Evolutionary conservation across 371 early-diverging fungal species (phyloP), one percentile per base, ranked within the genome.

Genomic region (Rhizomucor pusillus): DNA sequence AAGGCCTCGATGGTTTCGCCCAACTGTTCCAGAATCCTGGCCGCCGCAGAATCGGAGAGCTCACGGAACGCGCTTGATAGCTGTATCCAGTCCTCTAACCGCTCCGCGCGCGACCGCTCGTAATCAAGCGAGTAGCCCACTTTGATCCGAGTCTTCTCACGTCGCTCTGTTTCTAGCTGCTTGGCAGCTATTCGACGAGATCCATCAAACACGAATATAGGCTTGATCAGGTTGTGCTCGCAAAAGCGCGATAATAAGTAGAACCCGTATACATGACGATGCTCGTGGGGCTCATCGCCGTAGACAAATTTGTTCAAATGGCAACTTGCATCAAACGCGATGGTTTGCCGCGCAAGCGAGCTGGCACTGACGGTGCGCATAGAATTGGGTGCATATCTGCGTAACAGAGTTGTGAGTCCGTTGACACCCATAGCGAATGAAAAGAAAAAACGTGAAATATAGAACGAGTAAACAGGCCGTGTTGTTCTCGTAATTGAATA

Each of bases 191-290:
- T 52, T 0, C 84, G 69, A 0, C 43, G 35, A 1, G 63, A 49
- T 0, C 81, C 84, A 43, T 85, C 86, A 75, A 85, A 85, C 0
- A 85, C 77, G 65, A 84, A 79, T n/a, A 85, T 68, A 0, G 86
- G 84, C 1, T 50, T 73, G 56, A 85, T 84, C 3, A 63, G 58
- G 50, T 77, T 54, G 6, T 71, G 39, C 14, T 73, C 65, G 25
- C 80, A 73, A 46, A 70, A 80, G 5, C 60, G 50, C 7, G 78
- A 66, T 24, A 85, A 56, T 14, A 65, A 50, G 54, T 81, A 82
- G 37, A 85, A 77, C 0, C 84, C 82, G 19, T 71, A 63, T 18
- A 84, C 74, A 53, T 81, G 80, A 2, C 73, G 69, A 37, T 73
- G 71, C 25, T 66, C 59, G 20, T 73, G 75, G n/a, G 66, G 29